Evolutionary conservation across 345 rosid species (phyloP).

Genomic region (Gossypioides kirkii): DNA sequence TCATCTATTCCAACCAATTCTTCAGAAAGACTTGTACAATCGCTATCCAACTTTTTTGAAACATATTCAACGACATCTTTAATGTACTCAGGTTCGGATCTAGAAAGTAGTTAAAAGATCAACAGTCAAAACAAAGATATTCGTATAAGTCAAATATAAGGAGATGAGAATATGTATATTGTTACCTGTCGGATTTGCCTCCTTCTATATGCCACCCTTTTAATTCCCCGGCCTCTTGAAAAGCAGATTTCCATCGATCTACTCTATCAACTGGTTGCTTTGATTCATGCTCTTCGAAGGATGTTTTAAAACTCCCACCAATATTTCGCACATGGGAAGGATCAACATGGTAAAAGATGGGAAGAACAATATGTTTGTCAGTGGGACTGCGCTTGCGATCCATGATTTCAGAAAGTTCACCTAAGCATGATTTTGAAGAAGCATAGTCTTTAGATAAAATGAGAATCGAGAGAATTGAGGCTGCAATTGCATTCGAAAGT

Average conservation of each 20-base stretch:
- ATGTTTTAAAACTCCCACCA: not conserved
- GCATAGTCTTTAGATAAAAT: not conserved
- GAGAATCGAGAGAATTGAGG: not conserved
- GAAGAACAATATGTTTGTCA: not conserved
- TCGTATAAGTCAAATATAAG: not conserved
- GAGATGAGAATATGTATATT: not conserved
- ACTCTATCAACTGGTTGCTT: not conserved
- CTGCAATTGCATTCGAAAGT: not conserved
- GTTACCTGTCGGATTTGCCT: not conserved
- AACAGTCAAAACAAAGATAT: too few species aligned
- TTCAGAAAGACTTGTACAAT: not conserved
- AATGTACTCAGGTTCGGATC: not conserved
- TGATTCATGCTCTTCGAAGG: not conserved
- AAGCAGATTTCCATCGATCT: not conserved
- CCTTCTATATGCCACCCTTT: slow-evolving; percentile 1
- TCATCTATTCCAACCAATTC: too few species aligned
- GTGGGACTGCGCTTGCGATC: not conserved
- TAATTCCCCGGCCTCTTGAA: not conserved
- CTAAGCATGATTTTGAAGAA: not conserved
- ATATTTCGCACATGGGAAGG: not conserved
- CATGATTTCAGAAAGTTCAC: not conserved
- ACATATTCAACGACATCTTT: not conserved
- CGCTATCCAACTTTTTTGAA: not conserved
- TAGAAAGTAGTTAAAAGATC: not conserved
- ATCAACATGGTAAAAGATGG: not conserved